Evolutionary conservation across 805 yeast genomes (phyloP), one percentile per base, ranked within the genome.

Genomic region (Metschnikowia arizonensis): DNA sequence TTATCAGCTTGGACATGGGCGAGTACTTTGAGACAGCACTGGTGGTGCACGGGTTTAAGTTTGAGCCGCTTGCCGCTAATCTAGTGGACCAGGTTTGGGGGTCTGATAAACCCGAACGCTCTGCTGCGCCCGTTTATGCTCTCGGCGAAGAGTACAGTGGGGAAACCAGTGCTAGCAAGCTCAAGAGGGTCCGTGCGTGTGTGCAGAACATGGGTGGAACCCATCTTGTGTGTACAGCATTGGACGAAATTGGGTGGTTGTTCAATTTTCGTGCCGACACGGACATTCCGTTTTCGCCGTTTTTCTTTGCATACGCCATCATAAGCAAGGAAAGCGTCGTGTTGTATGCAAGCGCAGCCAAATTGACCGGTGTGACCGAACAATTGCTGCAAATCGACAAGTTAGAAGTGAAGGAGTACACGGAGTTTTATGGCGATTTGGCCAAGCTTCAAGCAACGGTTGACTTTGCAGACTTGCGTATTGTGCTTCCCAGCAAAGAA

Each of bases 221-320:
- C 4, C 62, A 58, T 35, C 70, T 87, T 37, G 68, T 89, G 11
- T 70, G 87, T 3, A 73, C 81, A n/a, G 81, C 89, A 1, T 65
- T 90, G 42, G 97, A 91, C 66, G 96, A 90, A 54, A 79, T 89
- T 50, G 93, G 96, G 6, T 90, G 97, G 97, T 66, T 89, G 34
- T 76, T 89, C 59, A 91, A 91, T 59, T 66, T 91, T 45, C 79
- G 99, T 52, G 87, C 90, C 4, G 77, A 64, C 38, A 48, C 75
- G 18, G 98, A 91, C 61, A 83, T 91, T 47, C 83, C 82, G 4
- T 91, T 76, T 60, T 83, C 84, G 57, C 97, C 98, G 0, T 91
- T 89, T 1, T 93, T 91, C 61, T 88, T 81, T 64, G 72, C 90
- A 7, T 85, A 82, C 55, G 69, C 79, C 1, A 60, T 76, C 1